A percentile compares a stretch with the other conserved stretches of the same genome.
Evolutionary conservation across 1,284 basidiomycete species (phyloP).

Genomic region (Ustilago cynodontis): DNA sequence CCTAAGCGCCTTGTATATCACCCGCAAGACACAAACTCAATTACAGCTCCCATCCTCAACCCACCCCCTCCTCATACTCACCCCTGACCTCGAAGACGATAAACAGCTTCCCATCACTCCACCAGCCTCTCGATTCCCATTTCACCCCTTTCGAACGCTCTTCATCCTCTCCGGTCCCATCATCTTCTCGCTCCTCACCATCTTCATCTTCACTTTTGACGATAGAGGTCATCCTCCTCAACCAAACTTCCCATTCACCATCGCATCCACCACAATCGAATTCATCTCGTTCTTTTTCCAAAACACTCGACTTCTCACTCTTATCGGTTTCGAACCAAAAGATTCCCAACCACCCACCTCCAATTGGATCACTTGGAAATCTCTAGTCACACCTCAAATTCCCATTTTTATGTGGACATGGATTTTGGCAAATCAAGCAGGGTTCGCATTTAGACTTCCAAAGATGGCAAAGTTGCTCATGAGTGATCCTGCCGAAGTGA

Average conservation of each 20-base stretch:
- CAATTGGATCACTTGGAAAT: background rate
- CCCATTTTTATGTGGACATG: too few species aligned
- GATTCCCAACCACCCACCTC: too few species aligned
- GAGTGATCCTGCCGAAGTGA: too few species aligned
- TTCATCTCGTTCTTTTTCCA: background rate
- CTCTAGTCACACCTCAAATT: too few species aligned
- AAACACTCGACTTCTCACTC: background rate
- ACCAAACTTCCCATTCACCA: background rate
- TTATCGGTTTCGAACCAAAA: background rate
- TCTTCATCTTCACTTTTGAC: background rate
- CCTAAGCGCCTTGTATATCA: background rate
- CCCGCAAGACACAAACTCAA: background rate
- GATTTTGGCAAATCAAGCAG: too few species aligned
- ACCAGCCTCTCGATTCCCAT: background rate
- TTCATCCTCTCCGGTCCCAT: background rate
- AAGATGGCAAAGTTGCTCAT: too few species aligned
- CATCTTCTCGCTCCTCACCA: background rate
- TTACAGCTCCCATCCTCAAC: background rate
- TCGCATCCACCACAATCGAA: background rate
- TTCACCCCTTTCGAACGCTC: background rate
- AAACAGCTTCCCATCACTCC: background rate
- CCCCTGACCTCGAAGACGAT: background rate
- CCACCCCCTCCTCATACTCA: background rate
- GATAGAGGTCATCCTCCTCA: background rate
- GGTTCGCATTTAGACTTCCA: too few species aligned